Evolutionary conservation across 257 asterid species (phyloP).

Genomic region (Nicotiana undulata): DNA sequence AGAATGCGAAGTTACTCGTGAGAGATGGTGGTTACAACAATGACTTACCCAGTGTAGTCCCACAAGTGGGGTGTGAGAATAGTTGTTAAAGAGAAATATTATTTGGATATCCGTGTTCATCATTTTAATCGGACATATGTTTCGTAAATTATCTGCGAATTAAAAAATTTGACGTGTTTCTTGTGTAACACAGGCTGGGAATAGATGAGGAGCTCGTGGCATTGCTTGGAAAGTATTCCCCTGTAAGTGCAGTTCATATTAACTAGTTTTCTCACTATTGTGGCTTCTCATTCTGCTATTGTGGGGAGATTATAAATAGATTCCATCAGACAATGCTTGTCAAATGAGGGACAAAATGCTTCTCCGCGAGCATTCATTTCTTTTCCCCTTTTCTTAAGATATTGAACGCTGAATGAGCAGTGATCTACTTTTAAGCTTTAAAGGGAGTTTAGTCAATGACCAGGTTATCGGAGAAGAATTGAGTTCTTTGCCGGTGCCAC

Average conservation of each 20-base stretch:
- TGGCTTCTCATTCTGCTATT: neutral
- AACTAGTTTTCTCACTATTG: too few species aligned
- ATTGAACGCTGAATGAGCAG: neutral
- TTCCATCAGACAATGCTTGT: neutral
- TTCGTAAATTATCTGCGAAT: neutral
- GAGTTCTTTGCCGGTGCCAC: neutral
- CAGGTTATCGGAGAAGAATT: neutral
- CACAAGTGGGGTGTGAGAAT: neutral
- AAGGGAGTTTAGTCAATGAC: neutral
- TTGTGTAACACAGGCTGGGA: constrained; percentile 57
- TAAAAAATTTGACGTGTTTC: neutral
- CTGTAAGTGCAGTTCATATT: constrained; percentile 30
- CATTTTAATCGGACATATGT: neutral
- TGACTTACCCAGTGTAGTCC: too few species aligned
- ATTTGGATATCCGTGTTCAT: neutral
- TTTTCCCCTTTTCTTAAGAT: neutral
- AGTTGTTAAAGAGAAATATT: neutral
- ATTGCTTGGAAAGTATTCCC: constrained; percentile 68
- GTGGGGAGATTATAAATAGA: neutral
- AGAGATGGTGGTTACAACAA: neutral
- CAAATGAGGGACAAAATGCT: neutral
- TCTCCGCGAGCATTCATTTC: neutral
- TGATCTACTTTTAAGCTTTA: neutral
- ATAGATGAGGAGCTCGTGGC: constrained; percentile 94
- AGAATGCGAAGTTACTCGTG: neutral